These are phyloP conservation scores for Panus rudis DNA, from an alignment of 768 basidiomycete genomes.

Conservation along the genomic window DNA sequence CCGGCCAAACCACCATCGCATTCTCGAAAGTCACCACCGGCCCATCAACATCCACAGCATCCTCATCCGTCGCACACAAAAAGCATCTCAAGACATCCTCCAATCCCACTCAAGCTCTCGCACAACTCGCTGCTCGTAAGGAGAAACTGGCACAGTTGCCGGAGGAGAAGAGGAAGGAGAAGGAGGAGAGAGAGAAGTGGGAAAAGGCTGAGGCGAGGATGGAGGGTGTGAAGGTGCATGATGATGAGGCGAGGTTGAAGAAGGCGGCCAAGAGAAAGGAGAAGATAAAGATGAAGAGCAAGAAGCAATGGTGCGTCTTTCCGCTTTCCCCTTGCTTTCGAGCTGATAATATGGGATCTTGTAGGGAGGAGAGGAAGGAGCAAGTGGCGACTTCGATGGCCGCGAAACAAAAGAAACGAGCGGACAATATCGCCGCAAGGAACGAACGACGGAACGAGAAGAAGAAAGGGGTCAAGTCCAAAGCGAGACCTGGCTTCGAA, in stretches of 20 bases:
- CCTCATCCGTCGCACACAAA: constrained; percentile 36
- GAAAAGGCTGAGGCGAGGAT: constrained; percentile 82
- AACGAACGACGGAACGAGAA: constrained; percentile 67
- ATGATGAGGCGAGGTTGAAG: constrained; percentile 79
- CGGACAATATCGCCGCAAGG: constrained; percentile 85
- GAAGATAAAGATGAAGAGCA: constrained; percentile 80
- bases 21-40: constrained; percentile 57
- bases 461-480: constrained; percentile 44
- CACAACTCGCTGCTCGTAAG: constrained; percentile 70
- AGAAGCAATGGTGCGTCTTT: constrained; percentile 73
- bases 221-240: constrained; percentile 86
- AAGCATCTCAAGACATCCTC: constrained; percentile 59
- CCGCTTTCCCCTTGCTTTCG: neutral
- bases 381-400: constrained; percentile 68
- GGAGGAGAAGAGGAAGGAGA: constrained; percentile 74
- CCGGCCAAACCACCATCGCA: constrained; percentile 39
- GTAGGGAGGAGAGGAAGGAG: constrained; percentile 84
- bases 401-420: constrained; percentile 82
- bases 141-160: constrained; percentile 70
- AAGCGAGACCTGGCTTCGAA: constrained; percentile 81
- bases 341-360: constrained; percentile 5
- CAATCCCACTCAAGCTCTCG: constrained; percentile 81
- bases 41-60: constrained; percentile 38
- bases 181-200: constrained; percentile 84
- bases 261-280: constrained; percentile 92